Conservation (phyloP, 768 basidiomycete species). For the Pleurotus salmoneostramineus region DNA sequence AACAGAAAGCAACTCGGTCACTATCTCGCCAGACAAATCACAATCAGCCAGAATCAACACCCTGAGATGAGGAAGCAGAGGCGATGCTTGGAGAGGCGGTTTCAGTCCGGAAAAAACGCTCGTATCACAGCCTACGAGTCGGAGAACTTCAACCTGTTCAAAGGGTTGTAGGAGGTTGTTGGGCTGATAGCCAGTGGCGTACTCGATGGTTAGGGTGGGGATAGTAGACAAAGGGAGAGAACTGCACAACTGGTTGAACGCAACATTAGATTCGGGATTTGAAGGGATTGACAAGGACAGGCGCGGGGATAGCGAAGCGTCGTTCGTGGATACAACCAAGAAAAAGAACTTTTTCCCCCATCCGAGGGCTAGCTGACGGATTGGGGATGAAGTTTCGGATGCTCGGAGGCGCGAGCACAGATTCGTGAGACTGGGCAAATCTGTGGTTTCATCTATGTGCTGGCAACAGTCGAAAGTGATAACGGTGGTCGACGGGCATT, state of each 20-base stretch:
- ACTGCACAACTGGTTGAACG: not conserved
- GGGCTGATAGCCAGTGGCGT: not conserved
- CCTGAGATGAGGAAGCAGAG: too few species aligned
- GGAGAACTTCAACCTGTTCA: not conserved
- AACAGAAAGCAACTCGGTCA: too few species aligned
- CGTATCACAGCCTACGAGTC: not conserved
- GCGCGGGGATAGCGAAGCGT: not conserved
- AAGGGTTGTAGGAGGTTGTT: not conserved
- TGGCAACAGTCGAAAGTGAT: too few species aligned
- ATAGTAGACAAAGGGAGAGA: not conserved
- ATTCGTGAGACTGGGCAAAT: too few species aligned
- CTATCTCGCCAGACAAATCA: too few species aligned
- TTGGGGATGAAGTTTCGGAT: not conserved
- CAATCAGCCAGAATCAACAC: too few species aligned
- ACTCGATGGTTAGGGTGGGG: not conserved
- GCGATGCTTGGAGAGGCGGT: too few species aligned
- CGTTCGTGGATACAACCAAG: not conserved
- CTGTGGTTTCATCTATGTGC: too few species aligned
- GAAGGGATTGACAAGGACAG: not conserved
- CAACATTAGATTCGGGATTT: not conserved
- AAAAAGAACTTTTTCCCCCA: not conserved
- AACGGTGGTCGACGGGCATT: too few species aligned
- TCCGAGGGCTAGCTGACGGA: not conserved
- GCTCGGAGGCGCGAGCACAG: too few species aligned
- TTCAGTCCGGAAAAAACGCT: not conserved